Base-by-base conservation (phyloP, 1,284 basidiomycete species). In the Athelia sp. region DNA sequence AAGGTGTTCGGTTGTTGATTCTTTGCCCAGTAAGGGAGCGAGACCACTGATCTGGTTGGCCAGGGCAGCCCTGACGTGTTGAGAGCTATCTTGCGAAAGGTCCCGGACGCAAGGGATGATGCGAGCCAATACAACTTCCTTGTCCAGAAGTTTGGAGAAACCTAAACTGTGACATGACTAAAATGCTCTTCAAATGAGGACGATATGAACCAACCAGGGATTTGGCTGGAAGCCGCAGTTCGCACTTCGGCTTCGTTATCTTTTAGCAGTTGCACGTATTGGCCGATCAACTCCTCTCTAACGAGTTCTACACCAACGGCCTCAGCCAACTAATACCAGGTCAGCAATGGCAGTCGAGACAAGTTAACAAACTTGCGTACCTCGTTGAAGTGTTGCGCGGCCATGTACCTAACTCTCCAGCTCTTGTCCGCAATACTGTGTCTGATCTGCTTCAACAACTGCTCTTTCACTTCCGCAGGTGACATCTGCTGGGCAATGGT, bases 331-430 rank as follows among this genome's bases (percentile, higher is more conserved):
- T 93, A 46, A 47, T 50, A 23, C 29, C 32, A 29, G 38, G 42
- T 22, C 22, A 36, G 36, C 29, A 38, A 43, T 62, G 19, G 45
- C 23, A 49, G 36, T 4, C 44, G 18, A 29, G 31, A 48, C 22
- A 13, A 26, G 38, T 2, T 15, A 2, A 21, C 3, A 50, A 34
- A 49, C 24, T 43, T 15, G 61, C 74, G 47, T 55, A 88, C 90
- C 77, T 94, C 90, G 56, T 99, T 97, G 71, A 99, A 99, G 70
- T 99, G 92, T 59, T 87, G 95, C 4, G 96, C 97, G 15, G 95
- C 93, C 96, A 99, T 99, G 71, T 98, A 99, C 61, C 97, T 81
- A 47, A 99, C 97, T 59, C 97, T 79, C 97, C 97, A 99, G 67
- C 93, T 96, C 78, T 98, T 98, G 70, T 99, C 97, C 22, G 84